These are phyloP conservation scores for Acer negundo DNA, from an alignment of 345 rosid genomes.

Conservation along the genomic window DNA sequence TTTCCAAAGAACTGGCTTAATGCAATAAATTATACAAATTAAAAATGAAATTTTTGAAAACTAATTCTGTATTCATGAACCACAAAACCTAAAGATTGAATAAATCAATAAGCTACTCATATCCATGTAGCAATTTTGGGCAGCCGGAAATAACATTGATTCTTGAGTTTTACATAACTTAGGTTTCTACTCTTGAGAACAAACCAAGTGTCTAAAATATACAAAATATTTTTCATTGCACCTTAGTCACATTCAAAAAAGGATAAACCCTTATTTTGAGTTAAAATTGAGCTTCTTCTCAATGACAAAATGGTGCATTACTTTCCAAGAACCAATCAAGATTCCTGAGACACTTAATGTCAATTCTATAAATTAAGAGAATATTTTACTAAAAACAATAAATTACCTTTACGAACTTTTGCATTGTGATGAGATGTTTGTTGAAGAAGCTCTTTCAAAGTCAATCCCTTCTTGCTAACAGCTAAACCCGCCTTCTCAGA, in stretches of 20 bases:
- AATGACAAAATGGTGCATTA: neutral
- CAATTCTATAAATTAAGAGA: neutral
- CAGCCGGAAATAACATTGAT: neutral
- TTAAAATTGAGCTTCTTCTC: neutral
- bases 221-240: neutral
- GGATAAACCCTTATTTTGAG: neutral
- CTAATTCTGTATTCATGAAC: neutral
- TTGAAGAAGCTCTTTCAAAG: slow-evolving; percentile 76
- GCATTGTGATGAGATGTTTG: slow-evolving; percentile 83
- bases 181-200: no score
- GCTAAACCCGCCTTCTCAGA: slow-evolving; percentile 75
- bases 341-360: neutral
- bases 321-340: neutral
- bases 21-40: neutral
- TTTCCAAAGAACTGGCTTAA: neutral
- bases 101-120: neutral
- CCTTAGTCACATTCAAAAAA: neutral
- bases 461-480: slow-evolving; percentile 83
- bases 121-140: neutral
- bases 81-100: neutral
- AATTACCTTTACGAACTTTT: slow-evolving; percentile 77
- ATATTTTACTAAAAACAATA: neutral
- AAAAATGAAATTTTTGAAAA: neutral
- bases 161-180: neutral
- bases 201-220: slow-evolving; percentile 25